Percentiles rank a stretch among this genome's conserved stretches.
Evolutionary conservation across 2,329 filamentous ascomycete species (phyloP).

Genomic region (Claviceps sp.): DNA sequence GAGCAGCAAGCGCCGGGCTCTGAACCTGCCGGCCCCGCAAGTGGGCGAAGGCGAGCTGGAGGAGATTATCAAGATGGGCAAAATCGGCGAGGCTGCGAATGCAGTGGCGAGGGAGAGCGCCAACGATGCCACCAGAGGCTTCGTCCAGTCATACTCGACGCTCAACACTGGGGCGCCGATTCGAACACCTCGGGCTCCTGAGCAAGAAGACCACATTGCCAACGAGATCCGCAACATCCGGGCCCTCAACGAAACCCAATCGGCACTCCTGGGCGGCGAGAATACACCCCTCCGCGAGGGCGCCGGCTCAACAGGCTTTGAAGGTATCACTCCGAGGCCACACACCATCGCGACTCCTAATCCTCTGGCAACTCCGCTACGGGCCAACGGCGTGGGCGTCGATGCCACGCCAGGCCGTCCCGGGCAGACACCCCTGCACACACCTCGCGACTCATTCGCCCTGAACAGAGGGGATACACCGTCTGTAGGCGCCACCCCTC

Average conservation of each 20-base stretch:
- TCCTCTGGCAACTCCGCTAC: conserved; percentile 80
- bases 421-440: conserved; percentile 74
- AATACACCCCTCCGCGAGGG: conserved; percentile 83
- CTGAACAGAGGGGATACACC: conserved; percentile 62
- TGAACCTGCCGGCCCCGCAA: conserved; percentile 80
- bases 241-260: conserved; percentile 85
- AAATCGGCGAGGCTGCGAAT: conserved; percentile 78
- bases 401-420: conserved; percentile 56
- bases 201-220: conserved; percentile 87
- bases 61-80: conserved; percentile 97
- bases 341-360: conserved; percentile 85
- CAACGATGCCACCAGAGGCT: conserved; percentile 69
- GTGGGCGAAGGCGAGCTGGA: conserved; percentile 88
- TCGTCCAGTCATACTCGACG: conserved; percentile 76
- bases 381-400: conserved; percentile 48
- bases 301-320: conserved; percentile 71
- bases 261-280: conserved; percentile 82
- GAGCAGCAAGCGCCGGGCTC: conserved; percentile 74
- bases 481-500: conserved; percentile 60
- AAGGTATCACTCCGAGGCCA: conserved; percentile 67
- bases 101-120: conserved; percentile 62
- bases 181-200: conserved; percentile 77
- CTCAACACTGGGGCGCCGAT: conserved; percentile 77
- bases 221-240: conserved; percentile 94
- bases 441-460: conserved; percentile 75